phyloP scores from a whole-genome alignment of 306 rosid genomes.

The Benincasa hispida region DNA sequence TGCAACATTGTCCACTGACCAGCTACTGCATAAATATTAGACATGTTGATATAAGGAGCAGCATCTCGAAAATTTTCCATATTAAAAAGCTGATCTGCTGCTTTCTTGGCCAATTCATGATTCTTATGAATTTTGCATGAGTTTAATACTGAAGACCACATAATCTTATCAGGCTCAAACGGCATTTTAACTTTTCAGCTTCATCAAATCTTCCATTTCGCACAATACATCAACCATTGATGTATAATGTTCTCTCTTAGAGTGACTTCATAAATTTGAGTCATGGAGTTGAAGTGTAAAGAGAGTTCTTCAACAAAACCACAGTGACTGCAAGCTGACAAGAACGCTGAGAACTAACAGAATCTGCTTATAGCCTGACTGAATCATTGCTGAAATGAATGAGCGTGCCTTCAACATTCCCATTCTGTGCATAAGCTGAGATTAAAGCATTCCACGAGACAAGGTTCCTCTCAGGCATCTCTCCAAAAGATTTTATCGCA shows the following conservation, averaged over 20 bases:
- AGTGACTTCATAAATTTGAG: conserved; percentile 27
- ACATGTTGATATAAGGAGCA: conserved; percentile 64
- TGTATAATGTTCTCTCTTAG: conserved; percentile 67
- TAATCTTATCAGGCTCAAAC: conserved; percentile 66
- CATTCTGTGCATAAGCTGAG: conserved; percentile 77
- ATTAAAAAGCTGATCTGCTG: conserved; percentile 58
- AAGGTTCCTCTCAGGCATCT: conserved; percentile 66
- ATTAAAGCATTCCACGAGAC: conserved; percentile 85
- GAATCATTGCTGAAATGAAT: conserved; percentile 59
- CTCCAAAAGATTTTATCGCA: conserved; percentile 51
- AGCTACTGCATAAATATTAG: conserved; percentile 76
- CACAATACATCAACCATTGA: conserved; percentile 69
- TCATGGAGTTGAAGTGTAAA: conserved; percentile 48
- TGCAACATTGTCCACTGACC: conserved; percentile 73
- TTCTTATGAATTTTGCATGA: conserved; percentile 82
- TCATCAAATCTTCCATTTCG: conserved; percentile 54
- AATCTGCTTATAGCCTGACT: conserved; percentile 58
- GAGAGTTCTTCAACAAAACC: conserved; percentile 71
- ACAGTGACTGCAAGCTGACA: conserved; percentile 83
- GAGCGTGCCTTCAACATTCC: conserved; percentile 49
- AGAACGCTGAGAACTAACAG: conserved; percentile 66
- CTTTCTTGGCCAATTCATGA: conserved; percentile 58
- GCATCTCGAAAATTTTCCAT: conserved; percentile 60
- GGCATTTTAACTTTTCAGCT: conserved; percentile 78
- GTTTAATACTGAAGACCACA: conserved; percentile 75